phyloP scores from a whole-genome alignment of 441 rosid genomes.

The Adansonia rubrostipa region DNA sequence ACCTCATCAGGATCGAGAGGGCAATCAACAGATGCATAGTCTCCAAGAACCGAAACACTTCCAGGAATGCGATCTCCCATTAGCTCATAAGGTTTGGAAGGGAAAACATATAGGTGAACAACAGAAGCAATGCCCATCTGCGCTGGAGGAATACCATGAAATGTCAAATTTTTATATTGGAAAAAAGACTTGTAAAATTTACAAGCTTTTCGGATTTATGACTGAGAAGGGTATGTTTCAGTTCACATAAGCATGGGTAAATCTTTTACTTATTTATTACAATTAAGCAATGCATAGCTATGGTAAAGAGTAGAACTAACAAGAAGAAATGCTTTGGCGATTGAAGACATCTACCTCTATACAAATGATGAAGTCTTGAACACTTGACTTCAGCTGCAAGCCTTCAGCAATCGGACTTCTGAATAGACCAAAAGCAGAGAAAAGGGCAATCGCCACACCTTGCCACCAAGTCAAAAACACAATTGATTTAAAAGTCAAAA shows the following conservation, averaged over 20 bases:
- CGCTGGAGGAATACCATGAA: constrained; percentile 61
- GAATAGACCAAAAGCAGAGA: constrained; percentile 82
- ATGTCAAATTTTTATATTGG: constrained; percentile 41
- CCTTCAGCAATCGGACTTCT: constrained; percentile 83
- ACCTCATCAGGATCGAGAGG: constrained; percentile 97
- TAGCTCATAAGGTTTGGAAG: constrained; percentile 87
- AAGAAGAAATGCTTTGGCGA: constrained; percentile 25
- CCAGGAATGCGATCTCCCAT: constrained; percentile 89
- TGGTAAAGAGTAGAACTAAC: neutral
- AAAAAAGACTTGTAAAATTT: constrained; percentile 10
- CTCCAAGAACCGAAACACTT: constrained; percentile 91
- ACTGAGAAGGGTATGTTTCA: neutral
- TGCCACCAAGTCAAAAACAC: constrained; percentile 99
- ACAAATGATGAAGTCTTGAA: constrained; percentile 97
- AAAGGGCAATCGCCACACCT: constrained; percentile 95
- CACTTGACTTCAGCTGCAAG: constrained; percentile 85
- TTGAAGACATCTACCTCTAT: constrained; percentile 78
- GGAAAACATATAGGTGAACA: constrained; percentile 96
- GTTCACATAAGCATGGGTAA: neutral
- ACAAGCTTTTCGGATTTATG: constrained; percentile 20
- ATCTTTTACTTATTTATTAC: neutral
- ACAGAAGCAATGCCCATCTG: constrained; percentile 99
- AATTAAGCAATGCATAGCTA: neutral
- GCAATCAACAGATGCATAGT: constrained; percentile 92
- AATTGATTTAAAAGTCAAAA: constrained; percentile 90